Evolutionary conservation across 2,329 filamentous ascomycete species (phyloP).

Genomic region (Didymella keratinophila): DNA sequence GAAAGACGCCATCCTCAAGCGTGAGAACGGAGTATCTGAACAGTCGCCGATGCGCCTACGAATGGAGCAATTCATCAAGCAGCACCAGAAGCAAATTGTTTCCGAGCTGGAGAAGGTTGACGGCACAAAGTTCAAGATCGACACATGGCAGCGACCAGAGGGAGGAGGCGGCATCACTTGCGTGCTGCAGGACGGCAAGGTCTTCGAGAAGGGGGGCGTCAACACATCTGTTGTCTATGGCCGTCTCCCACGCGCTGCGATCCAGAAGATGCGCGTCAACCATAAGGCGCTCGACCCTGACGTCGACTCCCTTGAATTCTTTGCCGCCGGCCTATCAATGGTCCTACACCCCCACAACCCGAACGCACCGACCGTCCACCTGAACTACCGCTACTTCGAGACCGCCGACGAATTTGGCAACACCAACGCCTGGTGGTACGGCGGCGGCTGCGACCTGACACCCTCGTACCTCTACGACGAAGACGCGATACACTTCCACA

Average conservation of each 20-base stretch:
- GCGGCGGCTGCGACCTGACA: slow-evolving; percentile 92
- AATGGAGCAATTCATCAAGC: slow-evolving; percentile 96
- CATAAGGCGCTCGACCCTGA: slow-evolving; percentile 87
- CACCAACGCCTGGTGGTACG: slow-evolving; percentile 96
- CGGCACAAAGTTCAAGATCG: slow-evolving; percentile 79
- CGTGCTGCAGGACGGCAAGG: slow-evolving; percentile 93
- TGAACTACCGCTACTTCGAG: slow-evolving; percentile 99
- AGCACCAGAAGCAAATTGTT: slow-evolving; percentile 89
- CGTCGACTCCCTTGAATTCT: slow-evolving; percentile 89
- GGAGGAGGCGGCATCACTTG: slow-evolving; percentile 94
- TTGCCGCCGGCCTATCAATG: slow-evolving; percentile 90
- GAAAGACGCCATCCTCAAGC: slow-evolving; percentile 81
- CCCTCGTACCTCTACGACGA: slow-evolving; percentile 96
- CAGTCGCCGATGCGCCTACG: slow-evolving; percentile 94
- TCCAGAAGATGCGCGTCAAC: slow-evolving; percentile 83
- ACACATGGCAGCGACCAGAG: slow-evolving; percentile 86
- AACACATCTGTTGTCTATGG: slow-evolving; percentile 97
- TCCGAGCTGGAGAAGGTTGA: slow-evolving; percentile 83
- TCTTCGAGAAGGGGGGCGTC: slow-evolving; percentile 97
- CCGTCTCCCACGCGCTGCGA: slow-evolving; percentile 82
- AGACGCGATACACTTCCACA: slow-evolving; percentile 96
- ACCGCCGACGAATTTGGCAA: slow-evolving; percentile 84
- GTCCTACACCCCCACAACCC: slow-evolving; percentile 94
- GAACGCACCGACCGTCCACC: slow-evolving; percentile 95
- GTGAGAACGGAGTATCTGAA: slow-evolving; percentile 75